Percentiles rank a stretch among this genome's conserved stretches.
These are phyloP conservation scores for Nepenthes alata DNA, from an alignment of 179 eudicot species.

Conservation along the genomic window DNA sequence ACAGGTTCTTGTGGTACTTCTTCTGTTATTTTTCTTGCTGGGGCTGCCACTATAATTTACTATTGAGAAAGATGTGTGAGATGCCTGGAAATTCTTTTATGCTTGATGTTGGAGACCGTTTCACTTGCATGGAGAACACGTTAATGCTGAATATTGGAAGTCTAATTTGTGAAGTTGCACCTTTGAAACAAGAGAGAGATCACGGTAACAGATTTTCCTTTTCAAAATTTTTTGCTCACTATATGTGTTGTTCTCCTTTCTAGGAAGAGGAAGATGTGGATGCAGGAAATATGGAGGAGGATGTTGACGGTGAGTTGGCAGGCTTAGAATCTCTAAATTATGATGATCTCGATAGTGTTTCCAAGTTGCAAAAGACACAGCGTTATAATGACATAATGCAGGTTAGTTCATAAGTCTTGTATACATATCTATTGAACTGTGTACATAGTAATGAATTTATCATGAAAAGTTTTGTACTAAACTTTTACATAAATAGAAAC, in stretches of 20 bases:
- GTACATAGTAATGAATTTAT: too few relatives aligned
- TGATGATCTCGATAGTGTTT: constrained; percentile 84
- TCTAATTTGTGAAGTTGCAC: too few relatives aligned
- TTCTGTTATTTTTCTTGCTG: background rate
- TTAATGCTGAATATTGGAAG: too few relatives aligned
- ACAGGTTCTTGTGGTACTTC: background rate
- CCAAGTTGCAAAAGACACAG: constrained; percentile 74
- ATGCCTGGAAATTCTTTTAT: too few relatives aligned
- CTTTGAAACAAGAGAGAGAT: too few relatives aligned
- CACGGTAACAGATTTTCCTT: too few relatives aligned
- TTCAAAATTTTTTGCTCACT: background rate
- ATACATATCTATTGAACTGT: background rate
- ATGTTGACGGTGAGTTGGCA: constrained; percentile 65
- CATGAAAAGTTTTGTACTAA: background rate
- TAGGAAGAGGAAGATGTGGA: constrained; percentile 57
- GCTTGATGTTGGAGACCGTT: too few relatives aligned
- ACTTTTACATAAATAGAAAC: background rate
- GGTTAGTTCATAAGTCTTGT: constrained; percentile 30
- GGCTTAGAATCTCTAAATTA: constrained; percentile 74
- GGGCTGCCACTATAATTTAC: background rate
- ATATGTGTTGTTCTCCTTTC: constrained; percentile 2
- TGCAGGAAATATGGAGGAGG: constrained; percentile 71
- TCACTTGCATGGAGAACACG: too few relatives aligned
- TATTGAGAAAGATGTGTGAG: background rate
- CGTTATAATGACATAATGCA: constrained; percentile 76